Percentiles rank a stretch among this genome's conserved stretches.
phyloP scores from a whole-genome alignment of 2,329 filamentous ascomycete species.

The Colletotrichum acutatum region DNA sequence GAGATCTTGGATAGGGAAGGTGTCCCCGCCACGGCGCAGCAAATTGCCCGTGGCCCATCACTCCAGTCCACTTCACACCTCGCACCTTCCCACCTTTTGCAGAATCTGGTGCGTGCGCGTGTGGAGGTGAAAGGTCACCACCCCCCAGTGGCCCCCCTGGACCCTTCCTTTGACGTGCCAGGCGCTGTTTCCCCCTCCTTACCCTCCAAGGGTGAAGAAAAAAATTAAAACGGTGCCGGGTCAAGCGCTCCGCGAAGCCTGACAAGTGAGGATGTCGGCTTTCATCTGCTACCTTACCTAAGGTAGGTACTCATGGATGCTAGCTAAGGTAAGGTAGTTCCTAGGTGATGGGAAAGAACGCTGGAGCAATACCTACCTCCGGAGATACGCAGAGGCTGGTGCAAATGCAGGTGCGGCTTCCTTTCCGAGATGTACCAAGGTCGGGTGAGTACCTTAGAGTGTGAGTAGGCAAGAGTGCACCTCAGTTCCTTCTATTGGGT shows the following conservation, averaged over 20 bases:
- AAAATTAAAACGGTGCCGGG: constrained; percentile 31
- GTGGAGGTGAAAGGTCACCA: constrained; percentile 20
- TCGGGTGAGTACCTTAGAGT: not conserved
- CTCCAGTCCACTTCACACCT: constrained; percentile 16
- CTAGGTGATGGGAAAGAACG: not conserved
- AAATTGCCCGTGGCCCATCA: constrained; percentile 19
- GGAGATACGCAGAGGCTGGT: constrained; percentile 4
- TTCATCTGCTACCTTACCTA: not conserved
- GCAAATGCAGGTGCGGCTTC: constrained; percentile 25
- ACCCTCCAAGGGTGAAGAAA: constrained; percentile 1
- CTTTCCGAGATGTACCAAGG: constrained; percentile 11
- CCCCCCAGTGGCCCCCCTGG: constrained; percentile 1
- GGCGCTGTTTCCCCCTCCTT: constrained; percentile 25
- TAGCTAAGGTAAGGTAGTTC: no score
- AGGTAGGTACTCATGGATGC: not conserved
- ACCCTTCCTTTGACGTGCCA: not conserved
- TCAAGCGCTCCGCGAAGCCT: constrained; percentile 31
- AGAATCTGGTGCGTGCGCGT: constrained; percentile 21
- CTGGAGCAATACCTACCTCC: not conserved
- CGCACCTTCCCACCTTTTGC: constrained; percentile 18
- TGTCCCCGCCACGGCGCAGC: constrained; percentile 18
- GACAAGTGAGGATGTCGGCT: not conserved
- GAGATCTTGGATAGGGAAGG: not conserved
- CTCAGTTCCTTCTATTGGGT: not conserved
- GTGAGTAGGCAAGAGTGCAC: no score